These are phyloP conservation scores for Apodospora peruviana DNA, from an alignment of 495 filamentous ascomycete species.

Conservation along the genomic window DNA sequence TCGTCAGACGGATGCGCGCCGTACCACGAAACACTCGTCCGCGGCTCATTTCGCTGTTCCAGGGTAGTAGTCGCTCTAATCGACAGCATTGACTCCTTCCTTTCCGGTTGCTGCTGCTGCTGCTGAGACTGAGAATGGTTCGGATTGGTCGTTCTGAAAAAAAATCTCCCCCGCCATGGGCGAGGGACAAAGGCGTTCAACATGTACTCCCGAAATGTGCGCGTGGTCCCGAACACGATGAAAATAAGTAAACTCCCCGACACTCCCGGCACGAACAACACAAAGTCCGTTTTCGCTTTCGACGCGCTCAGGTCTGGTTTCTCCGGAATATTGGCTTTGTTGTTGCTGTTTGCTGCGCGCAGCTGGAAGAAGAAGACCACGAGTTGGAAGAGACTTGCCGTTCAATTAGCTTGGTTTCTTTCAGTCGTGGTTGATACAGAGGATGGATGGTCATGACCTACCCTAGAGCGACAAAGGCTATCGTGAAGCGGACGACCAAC, in stretches of 20 bases:
- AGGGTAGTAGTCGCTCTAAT: background rate
- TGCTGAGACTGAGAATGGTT: background rate
- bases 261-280: conserved; percentile 38
- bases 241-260: conserved; percentile 33
- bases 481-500: conserved; percentile 40
- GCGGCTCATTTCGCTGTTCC: background rate
- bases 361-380: conserved; percentile 38
- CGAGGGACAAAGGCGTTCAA: conserved; percentile 11
- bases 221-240: conserved; percentile 39
- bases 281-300: conserved; percentile 33
- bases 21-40: background rate
- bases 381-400: conserved; percentile 36
- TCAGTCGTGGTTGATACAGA: background rate
- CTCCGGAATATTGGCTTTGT: conserved; percentile 22
- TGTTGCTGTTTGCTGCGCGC: conserved; percentile 30
- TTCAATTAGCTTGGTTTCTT: no score
- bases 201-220: conserved; percentile 27
- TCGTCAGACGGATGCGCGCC: background rate
- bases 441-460: conserved; percentile 4
- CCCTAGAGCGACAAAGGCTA: conserved; percentile 40
- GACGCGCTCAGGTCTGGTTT: conserved; percentile 28
- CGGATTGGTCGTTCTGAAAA: background rate
- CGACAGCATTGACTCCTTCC: background rate
- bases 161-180: conserved; percentile 1
- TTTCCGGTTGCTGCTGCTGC: conserved; percentile 1